A percentile compares a stretch with the other conserved stretches of the same genome.
Evolutionary conservation across 441 rosid genomes (phyloP).

Genomic region (Metrosideros polymorpha): DNA sequence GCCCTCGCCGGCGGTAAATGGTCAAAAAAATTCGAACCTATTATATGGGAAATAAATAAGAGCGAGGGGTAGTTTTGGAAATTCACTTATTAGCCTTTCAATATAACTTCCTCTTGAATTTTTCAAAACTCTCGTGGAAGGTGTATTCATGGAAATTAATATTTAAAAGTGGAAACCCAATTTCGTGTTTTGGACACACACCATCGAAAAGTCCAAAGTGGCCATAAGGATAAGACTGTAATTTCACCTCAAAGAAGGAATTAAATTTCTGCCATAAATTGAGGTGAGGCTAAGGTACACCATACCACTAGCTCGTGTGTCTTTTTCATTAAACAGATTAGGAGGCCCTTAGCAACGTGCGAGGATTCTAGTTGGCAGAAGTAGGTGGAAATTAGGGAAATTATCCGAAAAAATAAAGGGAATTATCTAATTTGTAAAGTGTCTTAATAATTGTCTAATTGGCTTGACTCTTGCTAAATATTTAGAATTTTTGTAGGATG

Average conservation of each 20-base stretch:
- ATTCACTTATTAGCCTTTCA: background rate
- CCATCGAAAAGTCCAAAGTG: background rate
- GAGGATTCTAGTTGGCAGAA: background rate
- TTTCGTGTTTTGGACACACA: background rate
- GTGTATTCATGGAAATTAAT: background rate
- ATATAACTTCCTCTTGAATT: background rate
- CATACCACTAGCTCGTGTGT: background rate
- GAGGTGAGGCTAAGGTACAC: background rate
- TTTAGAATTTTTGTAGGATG: background rate
- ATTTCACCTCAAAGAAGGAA: background rate
- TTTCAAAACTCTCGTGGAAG: background rate
- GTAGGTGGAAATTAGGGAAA: background rate
- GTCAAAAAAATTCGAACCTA: background rate
- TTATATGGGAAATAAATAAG: background rate
- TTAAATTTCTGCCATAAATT: background rate
- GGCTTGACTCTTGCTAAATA: background rate
- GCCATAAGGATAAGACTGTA: background rate
- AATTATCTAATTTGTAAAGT: background rate
- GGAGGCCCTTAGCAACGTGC: background rate
- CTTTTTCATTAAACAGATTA: background rate
- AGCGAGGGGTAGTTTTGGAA: background rate
- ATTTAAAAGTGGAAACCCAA: background rate
- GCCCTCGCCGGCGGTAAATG: too few species aligned
- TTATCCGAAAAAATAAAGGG: background rate
- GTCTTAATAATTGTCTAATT: background rate